Evolutionary conservation across 257 asterid genomes (phyloP).

Genomic region (Capsicum rhomboideum): DNA sequence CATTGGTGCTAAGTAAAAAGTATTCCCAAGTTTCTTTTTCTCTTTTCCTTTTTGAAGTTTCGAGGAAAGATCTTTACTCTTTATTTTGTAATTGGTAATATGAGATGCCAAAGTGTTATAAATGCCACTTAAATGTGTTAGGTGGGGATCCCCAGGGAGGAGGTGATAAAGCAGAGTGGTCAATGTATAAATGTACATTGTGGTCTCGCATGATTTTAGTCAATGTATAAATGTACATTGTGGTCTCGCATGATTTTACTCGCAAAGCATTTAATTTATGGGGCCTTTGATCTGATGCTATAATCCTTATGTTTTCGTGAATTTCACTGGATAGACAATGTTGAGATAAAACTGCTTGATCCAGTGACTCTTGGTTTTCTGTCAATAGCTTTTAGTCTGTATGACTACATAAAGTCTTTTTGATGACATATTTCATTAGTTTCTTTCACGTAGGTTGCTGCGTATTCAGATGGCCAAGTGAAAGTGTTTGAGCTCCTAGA

Average conservation of each 20-base stretch:
- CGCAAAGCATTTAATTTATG: background rate
- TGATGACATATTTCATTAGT: background rate
- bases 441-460: constrained; percentile 52
- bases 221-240: background rate
- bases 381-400: background rate
- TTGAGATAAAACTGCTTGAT: background rate
- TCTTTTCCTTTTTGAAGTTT: background rate
- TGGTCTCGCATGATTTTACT: background rate
- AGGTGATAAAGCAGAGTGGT: background rate
- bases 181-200: background rate
- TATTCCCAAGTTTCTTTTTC: background rate
- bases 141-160: background rate
- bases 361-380: background rate
- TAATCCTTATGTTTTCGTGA: background rate
- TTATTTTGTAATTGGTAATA: background rate
- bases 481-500: constrained; percentile 72
- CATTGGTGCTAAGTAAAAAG: background rate
- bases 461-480: constrained; percentile 76
- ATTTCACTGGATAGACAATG: background rate
- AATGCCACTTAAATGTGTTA: background rate
- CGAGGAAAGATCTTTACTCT: background rate
- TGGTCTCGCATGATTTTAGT: background rate
- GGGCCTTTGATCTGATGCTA: background rate
- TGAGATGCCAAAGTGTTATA: background rate
- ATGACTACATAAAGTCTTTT: background rate